Conservation (phyloP, 768 basidiomycete species). For the Lactifluus rugatus region DNA sequence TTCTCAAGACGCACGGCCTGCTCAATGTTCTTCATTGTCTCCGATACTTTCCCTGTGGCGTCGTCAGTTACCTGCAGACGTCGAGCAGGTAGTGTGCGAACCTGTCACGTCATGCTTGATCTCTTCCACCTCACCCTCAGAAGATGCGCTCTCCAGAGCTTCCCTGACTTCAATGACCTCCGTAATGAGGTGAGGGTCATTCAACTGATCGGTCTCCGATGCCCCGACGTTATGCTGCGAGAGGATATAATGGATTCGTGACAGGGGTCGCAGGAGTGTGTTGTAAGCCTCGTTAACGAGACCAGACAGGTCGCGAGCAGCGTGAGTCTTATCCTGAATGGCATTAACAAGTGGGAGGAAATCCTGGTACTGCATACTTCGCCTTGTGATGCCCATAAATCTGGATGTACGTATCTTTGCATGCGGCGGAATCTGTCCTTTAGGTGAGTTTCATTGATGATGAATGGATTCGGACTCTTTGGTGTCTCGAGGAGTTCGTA, state of each 20-base stretch:
- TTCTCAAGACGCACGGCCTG: slow-evolving; percentile 39
- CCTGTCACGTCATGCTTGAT: slow-evolving; percentile 50
- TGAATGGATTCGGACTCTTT: slow-evolving; percentile 57
- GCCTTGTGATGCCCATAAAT: slow-evolving; percentile 66
- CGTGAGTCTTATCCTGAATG: slow-evolving; percentile 41
- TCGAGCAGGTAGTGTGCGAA: slow-evolving; percentile 22
- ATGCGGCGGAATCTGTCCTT: slow-evolving; percentile 58
- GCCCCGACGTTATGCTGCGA: slow-evolving; percentile 46
- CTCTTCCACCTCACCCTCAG: slow-evolving; percentile 37
- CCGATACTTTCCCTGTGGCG: slow-evolving; percentile 41
- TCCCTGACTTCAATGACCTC: slow-evolving; percentile 77
- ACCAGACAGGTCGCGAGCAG: slow-evolving; percentile 61
- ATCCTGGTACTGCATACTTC: slow-evolving; percentile 30
- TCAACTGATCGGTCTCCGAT: slow-evolving; percentile 60
- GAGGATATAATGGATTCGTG: slow-evolving; percentile 76
- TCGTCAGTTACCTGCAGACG: neutral
- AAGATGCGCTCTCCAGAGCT: slow-evolving; percentile 55
- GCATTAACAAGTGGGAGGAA: neutral
- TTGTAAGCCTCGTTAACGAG: slow-evolving; percentile 77
- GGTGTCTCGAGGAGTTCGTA: slow-evolving; percentile 63
- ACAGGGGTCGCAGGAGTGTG: slow-evolving; percentile 59
- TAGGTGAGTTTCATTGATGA: slow-evolving; percentile 49
- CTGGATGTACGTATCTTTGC: slow-evolving; percentile 78
- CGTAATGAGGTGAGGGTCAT: slow-evolving; percentile 60
- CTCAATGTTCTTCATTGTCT: slow-evolving; percentile 39